Evolutionary conservation across 495 filamentous ascomycete species (phyloP).

Genomic region (Friedmanniomyces endolithicus): DNA sequence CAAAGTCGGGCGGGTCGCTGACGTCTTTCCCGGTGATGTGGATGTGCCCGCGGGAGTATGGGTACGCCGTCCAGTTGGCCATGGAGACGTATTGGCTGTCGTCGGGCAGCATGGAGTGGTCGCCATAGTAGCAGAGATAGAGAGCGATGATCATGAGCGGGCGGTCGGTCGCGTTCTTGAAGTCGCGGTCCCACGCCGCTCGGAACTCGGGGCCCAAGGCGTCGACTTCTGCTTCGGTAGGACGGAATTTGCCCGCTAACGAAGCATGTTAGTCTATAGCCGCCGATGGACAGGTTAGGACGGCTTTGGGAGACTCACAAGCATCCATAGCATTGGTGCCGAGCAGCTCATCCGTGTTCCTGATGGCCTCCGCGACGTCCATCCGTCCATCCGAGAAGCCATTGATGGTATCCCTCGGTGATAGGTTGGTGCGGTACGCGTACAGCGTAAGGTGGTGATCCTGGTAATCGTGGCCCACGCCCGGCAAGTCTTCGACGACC

Average conservation of each 20-base stretch:
- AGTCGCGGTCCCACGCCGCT: conserved; percentile 19
- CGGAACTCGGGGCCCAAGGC: conserved; percentile 23
- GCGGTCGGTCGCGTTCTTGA: conserved; percentile 15
- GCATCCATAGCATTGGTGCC: conserved; percentile 42
- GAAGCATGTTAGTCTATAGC: not conserved
- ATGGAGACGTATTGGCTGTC: conserved; percentile 15
- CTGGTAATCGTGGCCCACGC: conserved; percentile 25
- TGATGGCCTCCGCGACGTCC: conserved; percentile 23
- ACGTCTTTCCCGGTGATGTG: conserved; percentile 37
- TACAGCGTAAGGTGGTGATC: conserved; percentile 22
- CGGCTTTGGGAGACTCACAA: not conserved
- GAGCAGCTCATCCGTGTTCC: conserved; percentile 25
- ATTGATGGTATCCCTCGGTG: conserved; percentile 19
- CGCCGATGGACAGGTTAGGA: not conserved
- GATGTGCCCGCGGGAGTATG: conserved; percentile 43
- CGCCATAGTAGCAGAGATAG: conserved; percentile 16
- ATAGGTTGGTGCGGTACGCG: conserved; percentile 18
- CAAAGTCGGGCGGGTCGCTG: conserved; percentile 27
- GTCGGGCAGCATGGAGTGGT: conserved; percentile 14
- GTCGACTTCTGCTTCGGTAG: conserved; percentile 19
- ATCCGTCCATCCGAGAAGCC: conserved; percentile 27
- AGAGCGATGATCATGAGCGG: conserved; percentile 20
- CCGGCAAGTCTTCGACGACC: conserved; percentile 19
- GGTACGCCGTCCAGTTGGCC: conserved; percentile 34
- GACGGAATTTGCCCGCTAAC: conserved; percentile 20